Evolutionary conservation across 495 filamentous ascomycete species (phyloP), one percentile per base, ranked within the genome.

Genomic region (Aspergillus heteromorphus): DNA sequence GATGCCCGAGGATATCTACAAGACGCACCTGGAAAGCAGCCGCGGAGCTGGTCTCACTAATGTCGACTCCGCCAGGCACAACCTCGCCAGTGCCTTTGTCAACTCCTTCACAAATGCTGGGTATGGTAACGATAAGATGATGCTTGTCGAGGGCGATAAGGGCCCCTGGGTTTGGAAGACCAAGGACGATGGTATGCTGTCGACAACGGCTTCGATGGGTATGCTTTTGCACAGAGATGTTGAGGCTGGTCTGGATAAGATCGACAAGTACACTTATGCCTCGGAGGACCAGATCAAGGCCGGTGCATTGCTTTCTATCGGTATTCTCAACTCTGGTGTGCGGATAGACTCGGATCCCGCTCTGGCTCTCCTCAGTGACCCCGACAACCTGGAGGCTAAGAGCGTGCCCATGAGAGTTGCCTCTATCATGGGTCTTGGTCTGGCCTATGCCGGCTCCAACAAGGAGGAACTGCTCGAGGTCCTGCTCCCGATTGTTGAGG

Each of bases 1-100:
- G 72, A 92, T 89, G 54, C 91, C 92, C 4, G 93, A 99, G 72
- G 93, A 99, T 65, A 99, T 99, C 61, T 99, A 99, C 79, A 99
- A 99, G 79, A 95, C 90, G 54, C 95, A 99, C 69, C 79, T 99
- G 14, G 93, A 99, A 70, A 97, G 87, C 75, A 93, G 85, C 55
- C 83, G 93, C 45, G 91, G 91, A 43, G 88, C 90, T 20, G 92
- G 92, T 20, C 76, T 95, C 68, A 97, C 91, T 16, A 96, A 96
- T 64, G 83, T 95, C 29, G 93, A 97, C 70, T 97, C 92, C 13
- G 92, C 93, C 34, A 78, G 91, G 57, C 91, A 97, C 77, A 99
- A 97, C 61, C 79, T 99, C 51, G 92, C 93, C 7, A 92, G 92
- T 57, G 91, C 86, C 23, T 97, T 99, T 61, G 93, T 99, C 48